Percentiles rank a stretch among this genome's conserved stretches.
phyloP scores from a whole-genome alignment of 2,329 filamentous ascomycete genomes.

The Verticillium isaacii region DNA sequence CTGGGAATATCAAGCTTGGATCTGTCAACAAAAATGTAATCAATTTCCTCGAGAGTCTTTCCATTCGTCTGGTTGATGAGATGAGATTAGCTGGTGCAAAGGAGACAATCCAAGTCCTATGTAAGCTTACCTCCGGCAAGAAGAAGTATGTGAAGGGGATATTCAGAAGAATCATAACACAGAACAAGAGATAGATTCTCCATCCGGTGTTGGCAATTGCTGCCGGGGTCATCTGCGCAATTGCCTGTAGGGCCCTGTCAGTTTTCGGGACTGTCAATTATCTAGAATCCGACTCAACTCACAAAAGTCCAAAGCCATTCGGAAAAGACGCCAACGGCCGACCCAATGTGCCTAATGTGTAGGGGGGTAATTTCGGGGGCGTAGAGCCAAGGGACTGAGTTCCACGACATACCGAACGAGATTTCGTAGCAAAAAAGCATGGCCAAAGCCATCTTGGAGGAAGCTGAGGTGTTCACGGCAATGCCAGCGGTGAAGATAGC shows the following conservation, averaged over 20 bases:
- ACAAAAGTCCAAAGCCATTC: slow-evolving; percentile 1
- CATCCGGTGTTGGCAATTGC: background rate
- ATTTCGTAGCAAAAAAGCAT: background rate
- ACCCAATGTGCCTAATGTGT: background rate
- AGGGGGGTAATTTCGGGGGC: background rate
- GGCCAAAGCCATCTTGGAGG: background rate
- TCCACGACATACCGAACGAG: background rate
- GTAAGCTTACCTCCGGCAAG: background rate
- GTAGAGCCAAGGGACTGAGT: background rate
- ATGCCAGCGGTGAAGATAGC: background rate
- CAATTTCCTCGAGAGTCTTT: background rate
- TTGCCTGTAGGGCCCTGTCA: background rate
- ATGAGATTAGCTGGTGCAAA: too few species aligned
- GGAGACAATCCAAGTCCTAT: too few species aligned
- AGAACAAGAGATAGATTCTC: background rate
- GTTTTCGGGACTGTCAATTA: too few species aligned
- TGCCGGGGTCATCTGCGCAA: background rate
- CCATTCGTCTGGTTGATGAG: background rate
- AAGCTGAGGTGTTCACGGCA: background rate
- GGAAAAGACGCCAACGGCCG: background rate
- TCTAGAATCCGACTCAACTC: background rate
- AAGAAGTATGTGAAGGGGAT: background rate
- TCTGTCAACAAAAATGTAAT: background rate
- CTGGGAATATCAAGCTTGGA: too few species aligned
- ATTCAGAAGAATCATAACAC: background rate